Base-by-base conservation (phyloP, 768 basidiomycete genomes). In the Collybiopsis confluens region DNA sequence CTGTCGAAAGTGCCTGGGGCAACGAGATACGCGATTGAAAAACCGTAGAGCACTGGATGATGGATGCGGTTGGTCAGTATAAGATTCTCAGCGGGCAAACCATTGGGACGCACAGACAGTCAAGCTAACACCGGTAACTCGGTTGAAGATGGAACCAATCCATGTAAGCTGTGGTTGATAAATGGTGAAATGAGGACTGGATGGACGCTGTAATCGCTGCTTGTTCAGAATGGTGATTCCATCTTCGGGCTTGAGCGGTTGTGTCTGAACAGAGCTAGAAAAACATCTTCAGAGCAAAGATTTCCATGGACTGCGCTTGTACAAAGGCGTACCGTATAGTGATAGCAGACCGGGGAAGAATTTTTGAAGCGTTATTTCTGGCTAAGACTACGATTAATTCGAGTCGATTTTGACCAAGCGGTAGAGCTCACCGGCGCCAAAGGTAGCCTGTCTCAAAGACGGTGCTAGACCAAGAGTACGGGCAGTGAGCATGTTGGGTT, bases 161-260 rank as follows among this genome's bases (percentile, higher is more conserved):
- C 92, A 96, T 33, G 96, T 98, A 45, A 98, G 70, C 71, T 98
- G 92, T 1, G 88, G 90, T 65, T 95, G 88, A 74, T 99, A 99
- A 71, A 99, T 98, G 53, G 93, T 93, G 66, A 93, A 89, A 69
- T 98, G 95, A 8, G 97, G 97, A 63, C 88, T 90, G 57, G 80
- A 89, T 16, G 97, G 96, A n/a, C 97, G 88, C 45, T 76, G 75
- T 46, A 91, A 72, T 59, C 97, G 89, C 69, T 98, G 95, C 60
- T 80, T 70, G 78, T 98, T 96, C 62, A 98, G 76, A 58, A 93
- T 88, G 3, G 74, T 76, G 33, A 73, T 65, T 9, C 75, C 71
- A 0, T 82, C 77, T 0, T 84, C 74, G 1, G 87, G 76, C 1
- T 85, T 74, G 2, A 89, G 58, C 0, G 88, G 85, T 62, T 87